Evolutionary conservation across 208 protist genomes (phyloP).

Genomic region (Acanthamoeba lugdunensis): DNA sequence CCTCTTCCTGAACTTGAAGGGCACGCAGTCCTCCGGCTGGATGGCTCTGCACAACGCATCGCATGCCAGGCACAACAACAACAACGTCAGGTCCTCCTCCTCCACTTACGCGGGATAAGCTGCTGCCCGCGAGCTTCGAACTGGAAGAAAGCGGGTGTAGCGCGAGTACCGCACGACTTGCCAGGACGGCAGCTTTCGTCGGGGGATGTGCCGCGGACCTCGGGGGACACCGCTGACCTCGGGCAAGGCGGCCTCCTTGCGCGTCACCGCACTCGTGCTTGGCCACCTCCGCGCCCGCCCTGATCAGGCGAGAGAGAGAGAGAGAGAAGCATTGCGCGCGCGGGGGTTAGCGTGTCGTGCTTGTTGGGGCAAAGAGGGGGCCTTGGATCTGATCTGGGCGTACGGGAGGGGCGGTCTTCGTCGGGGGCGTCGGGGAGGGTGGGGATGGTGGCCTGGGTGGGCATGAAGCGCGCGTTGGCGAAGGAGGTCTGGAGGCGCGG

Average conservation of each 20-base stretch:
- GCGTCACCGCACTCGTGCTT: neutral
- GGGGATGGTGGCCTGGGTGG: slow-evolving; percentile 20
- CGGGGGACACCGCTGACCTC: neutral
- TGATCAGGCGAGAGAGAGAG: neutral
- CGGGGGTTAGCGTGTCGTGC: too few species aligned
- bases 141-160: neutral
- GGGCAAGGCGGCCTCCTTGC: neutral
- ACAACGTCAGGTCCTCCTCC: too few species aligned
- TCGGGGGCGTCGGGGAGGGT: neutral
- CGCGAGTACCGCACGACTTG: neutral
- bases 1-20: neutral
- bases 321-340: neutral
- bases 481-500: slow-evolving; percentile 13
- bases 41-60: neutral
- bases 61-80: neutral
- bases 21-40: neutral
- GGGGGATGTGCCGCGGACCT: neutral
- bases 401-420: neutral
- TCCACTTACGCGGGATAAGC: too few species aligned
- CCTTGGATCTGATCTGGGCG: neutral
- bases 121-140: neutral
- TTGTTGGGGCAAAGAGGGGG: too few species aligned
- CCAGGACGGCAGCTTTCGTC: neutral
- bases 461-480: slow-evolving; percentile 1
- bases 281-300: neutral